Evolutionary conservation across 1,284 basidiomycete genomes (phyloP).

Genomic region (Ustilago bromivora): DNA sequence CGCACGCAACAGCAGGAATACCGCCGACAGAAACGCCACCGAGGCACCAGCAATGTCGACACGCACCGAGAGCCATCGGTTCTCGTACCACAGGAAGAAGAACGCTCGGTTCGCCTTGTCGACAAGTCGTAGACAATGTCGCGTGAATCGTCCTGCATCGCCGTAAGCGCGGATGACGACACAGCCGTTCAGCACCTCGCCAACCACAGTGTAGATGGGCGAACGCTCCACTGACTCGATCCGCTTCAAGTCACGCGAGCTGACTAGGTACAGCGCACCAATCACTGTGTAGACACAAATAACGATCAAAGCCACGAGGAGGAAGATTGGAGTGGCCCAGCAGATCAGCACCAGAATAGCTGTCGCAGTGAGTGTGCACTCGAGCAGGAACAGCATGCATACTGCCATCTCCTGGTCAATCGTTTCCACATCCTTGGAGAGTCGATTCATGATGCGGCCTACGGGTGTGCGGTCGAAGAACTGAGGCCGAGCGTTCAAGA

Average conservation of each 20-base stretch:
- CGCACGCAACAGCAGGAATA: conserved; percentile 73
- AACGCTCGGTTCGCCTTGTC: conserved; percentile 72
- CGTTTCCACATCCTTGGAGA: conserved; percentile 68
- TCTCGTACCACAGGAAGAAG: conserved; percentile 74
- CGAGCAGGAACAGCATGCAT: conserved; percentile 55
- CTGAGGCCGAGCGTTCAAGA: conserved; percentile 80
- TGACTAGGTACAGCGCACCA: conserved; percentile 66
- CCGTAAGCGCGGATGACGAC: conserved; percentile 89
- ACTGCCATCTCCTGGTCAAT: conserved; percentile 68
- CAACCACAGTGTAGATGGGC: conserved; percentile 67
- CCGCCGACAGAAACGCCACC: conserved; percentile 65
- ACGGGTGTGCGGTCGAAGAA: conserved; percentile 68
- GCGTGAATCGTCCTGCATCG: conserved; percentile 81
- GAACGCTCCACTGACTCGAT: conserved; percentile 68
- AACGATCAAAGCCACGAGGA: conserved; percentile 53
- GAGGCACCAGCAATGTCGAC: conserved; percentile 65
- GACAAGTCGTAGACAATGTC: conserved; percentile 65
- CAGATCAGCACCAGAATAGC: conserved; percentile 64
- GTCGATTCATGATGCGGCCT: conserved; percentile 68
- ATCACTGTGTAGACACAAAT: conserved; percentile 62
- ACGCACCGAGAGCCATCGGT: conserved; percentile 71
- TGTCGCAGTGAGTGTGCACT: conserved; percentile 53
- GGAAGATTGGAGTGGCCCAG: conserved; percentile 65
- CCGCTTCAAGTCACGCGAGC: conserved; percentile 68
- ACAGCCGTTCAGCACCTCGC: conserved; percentile 80